These are phyloP conservation scores for Diplocarpon rosae DNA, from an alignment of 2,329 filamentous ascomycete genomes.

Conservation along the genomic window DNA sequence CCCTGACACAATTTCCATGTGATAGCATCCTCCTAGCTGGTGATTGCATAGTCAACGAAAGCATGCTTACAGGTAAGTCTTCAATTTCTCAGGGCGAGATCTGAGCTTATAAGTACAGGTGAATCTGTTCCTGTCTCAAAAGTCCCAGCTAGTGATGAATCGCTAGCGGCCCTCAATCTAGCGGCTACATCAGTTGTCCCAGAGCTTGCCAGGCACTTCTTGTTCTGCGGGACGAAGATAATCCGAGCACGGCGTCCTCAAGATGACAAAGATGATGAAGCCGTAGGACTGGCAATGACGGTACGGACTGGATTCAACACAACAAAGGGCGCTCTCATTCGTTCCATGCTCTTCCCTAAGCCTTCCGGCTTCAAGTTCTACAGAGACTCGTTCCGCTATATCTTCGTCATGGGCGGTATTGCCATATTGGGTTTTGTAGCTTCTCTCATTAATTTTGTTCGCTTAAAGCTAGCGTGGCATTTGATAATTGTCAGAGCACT, in stretches of 20 bases:
- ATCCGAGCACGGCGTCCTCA: slow-evolving; percentile 82
- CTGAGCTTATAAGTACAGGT: slow-evolving; percentile 35
- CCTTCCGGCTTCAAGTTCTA: slow-evolving; percentile 99
- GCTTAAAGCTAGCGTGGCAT: slow-evolving; percentile 74
- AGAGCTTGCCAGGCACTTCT: slow-evolving; percentile 74
- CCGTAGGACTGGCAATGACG: slow-evolving; percentile 82
- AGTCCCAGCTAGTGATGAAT: slow-evolving; percentile 68
- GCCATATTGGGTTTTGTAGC: slow-evolving; percentile 79
- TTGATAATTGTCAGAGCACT: slow-evolving; percentile 84
- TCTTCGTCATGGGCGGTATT: slow-evolving; percentile 87
- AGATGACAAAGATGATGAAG: slow-evolving; percentile 75
- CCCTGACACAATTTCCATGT: slow-evolving; percentile 75
- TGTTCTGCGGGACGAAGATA: slow-evolving; percentile 93
- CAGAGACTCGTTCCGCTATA: slow-evolving; percentile 92
- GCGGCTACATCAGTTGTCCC: slow-evolving; percentile 73
- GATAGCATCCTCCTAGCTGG: slow-evolving; percentile 86
- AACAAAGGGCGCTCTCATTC: slow-evolving; percentile 88
- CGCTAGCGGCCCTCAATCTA: slow-evolving; percentile 65
- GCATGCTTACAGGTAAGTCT: slow-evolving; percentile 71
- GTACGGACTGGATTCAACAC: slow-evolving; percentile 95
- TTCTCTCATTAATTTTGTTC: slow-evolving; percentile 87
- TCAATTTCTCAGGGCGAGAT: background rate
- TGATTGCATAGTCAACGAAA: slow-evolving; percentile 98
- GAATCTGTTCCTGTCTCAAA: slow-evolving; percentile 98
- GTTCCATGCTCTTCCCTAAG: slow-evolving; percentile 97